Evolutionary conservation across 2,329 filamentous ascomycete genomes (phyloP), one percentile per base, ranked within the genome.

Genomic region (Aspergillus ochraceoroseus): DNA sequence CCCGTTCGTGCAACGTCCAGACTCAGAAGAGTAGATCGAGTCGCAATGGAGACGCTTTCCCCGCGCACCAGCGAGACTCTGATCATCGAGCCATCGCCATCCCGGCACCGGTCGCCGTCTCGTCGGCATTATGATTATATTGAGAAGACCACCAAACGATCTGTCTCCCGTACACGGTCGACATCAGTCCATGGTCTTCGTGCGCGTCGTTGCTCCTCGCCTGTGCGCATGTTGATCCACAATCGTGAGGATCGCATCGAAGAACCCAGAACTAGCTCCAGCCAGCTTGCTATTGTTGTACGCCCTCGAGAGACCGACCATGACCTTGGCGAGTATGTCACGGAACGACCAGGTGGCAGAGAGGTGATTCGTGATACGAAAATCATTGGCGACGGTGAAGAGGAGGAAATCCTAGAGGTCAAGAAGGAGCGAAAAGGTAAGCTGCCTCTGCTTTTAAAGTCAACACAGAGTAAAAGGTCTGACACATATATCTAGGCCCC

Each of bases 401-500:
- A 65, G 26, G 67, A 74, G 35, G 76, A 80, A 44, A 66, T 81
- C 4, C 56, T 70, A 3, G 67, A 73, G 47, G 80, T 95, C 56
- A 85, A 87, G 70, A 87, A 85, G 74, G 87, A 95, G 70, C 83
- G 83, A 74, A 92, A 86, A 88, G 88, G 89, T 94, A 92, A 18
- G 8, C 8, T 13, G 31, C 7, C 13, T 13, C 11, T 8, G 9
- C 20, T 5, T 5, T 5, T 22, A 30, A n/a, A 4, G 7, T 33
- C 17, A n/a, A n/a, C n/a, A 25, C n/a, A 5, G 6, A 29, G 3
- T 6, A 31, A 11, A 4, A 19, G 13, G 13, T 25, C 11, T 41
- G 32, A 41, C 38, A 29, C 19, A 11, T 17, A 31, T 6, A 11
- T 12, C 41, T 63, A 85, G 82, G 75, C 56, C 81, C 82, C 33